A percentile compares a stretch with the other conserved stretches of the same genome.
Evolutionary conservation across 2,329 filamentous ascomycete species (phyloP).

Genomic region (Chaetomium sp.): DNA sequence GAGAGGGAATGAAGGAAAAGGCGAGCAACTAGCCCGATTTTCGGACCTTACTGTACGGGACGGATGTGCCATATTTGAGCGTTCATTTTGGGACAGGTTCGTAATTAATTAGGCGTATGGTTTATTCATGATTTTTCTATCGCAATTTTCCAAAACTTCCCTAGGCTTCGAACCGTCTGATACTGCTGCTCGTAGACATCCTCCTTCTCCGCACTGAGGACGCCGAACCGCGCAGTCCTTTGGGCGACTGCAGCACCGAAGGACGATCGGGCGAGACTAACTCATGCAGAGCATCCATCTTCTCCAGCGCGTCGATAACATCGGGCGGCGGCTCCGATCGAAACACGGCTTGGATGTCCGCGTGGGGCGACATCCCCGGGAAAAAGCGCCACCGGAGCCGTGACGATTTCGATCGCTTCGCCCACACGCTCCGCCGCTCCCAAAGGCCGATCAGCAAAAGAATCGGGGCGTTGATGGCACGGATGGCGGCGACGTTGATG

Average conservation of each 20-base stretch:
- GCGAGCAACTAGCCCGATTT: too few relatives aligned
- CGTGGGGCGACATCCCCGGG: conserved; percentile 23
- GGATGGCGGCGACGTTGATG: conserved; percentile 60
- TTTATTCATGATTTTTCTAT: too few relatives aligned
- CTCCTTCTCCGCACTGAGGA: conserved; percentile 10
- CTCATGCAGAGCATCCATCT: conserved; percentile 19
- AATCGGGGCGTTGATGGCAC: conserved; percentile 56
- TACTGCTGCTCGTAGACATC: conserved; percentile 13
- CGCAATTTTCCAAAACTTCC: too few relatives aligned
- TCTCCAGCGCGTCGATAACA: conserved; percentile 22
- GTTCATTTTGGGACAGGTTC: too few relatives aligned
- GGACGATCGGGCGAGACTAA: conserved; percentile 1
- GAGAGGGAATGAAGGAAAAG: conserved; percentile 49
- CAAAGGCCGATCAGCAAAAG: conserved; percentile 55
- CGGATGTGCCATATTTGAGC: too few relatives aligned
- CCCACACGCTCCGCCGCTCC: conserved; percentile 55
- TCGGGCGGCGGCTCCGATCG: conserved; percentile 21
- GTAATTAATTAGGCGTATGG: too few relatives aligned
- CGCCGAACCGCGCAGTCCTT: conserved; percentile 1
- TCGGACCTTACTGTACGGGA: too few relatives aligned
- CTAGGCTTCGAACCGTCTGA: conserved; percentile 10
- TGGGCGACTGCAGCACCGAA: conserved; percentile 1
- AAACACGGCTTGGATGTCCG: conserved; percentile 24
- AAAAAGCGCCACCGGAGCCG: conserved; percentile 20
- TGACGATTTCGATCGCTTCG: conserved; percentile 13